Conservation (phyloP, 345 rosid genomes). For the Hibiscus tridactylites region DNA sequence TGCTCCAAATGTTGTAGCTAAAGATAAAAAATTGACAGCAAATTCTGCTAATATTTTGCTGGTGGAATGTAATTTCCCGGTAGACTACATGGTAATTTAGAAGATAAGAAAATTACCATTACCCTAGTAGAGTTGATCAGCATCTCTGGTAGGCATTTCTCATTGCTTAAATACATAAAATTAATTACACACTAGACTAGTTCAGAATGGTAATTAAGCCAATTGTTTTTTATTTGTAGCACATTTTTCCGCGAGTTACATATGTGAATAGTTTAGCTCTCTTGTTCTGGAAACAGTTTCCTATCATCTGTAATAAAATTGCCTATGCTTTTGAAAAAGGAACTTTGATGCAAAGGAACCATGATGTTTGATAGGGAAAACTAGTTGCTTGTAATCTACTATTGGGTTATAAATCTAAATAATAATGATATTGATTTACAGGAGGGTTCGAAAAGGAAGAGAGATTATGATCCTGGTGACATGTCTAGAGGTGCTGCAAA, state of each 20-base stretch:
- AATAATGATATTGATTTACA: slow-evolving; percentile 16
- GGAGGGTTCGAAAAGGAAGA: slow-evolving; percentile 71
- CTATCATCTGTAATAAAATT: background rate
- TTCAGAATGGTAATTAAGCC: background rate
- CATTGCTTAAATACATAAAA: background rate
- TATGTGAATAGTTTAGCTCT: background rate
- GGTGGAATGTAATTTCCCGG: background rate
- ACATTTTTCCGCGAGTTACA: background rate
- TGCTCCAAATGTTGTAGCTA: background rate
- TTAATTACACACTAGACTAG: background rate
- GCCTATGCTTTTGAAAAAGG: background rate
- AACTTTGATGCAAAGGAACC: background rate
- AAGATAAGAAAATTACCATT: background rate
- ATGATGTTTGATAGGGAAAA: background rate
- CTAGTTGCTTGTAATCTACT: background rate
- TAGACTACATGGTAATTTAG: background rate
- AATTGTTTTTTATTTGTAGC: background rate
- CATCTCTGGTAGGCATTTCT: background rate
- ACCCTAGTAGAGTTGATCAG: background rate
- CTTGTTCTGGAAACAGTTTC: background rate
- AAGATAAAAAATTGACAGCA: background rate
- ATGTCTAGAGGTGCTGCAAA: slow-evolving; percentile 60
- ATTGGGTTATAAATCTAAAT: background rate
- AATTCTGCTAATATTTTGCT: background rate
- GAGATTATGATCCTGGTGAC: slow-evolving; percentile 47